Evolutionary conservation across 2,329 filamentous ascomycete genomes (phyloP).

Genomic region (Fusarium sp.): DNA sequence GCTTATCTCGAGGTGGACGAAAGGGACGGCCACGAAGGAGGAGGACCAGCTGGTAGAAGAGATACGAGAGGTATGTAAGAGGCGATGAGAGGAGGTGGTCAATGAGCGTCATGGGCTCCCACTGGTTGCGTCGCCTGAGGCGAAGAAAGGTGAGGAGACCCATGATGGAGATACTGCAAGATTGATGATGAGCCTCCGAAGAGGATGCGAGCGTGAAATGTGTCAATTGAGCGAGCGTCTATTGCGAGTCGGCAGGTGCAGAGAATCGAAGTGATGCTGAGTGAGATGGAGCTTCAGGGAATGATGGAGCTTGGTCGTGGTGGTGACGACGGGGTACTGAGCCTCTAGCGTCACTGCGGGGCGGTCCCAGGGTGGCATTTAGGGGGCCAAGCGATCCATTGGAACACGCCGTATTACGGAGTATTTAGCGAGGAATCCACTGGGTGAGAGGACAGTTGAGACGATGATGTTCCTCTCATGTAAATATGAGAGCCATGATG

Average conservation of each 20-base stretch:
- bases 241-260: neutral
- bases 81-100: conserved; percentile 77
- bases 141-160: conserved; percentile 58
- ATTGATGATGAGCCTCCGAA: neutral
- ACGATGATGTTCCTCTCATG: neutral
- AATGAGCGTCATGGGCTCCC: conserved; percentile 65
- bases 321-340: conserved; percentile 13
- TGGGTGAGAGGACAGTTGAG: neutral
- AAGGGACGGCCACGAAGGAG: conserved; percentile 76
- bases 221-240: neutral
- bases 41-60: conserved; percentile 73
- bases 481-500: neutral
- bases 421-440: conserved; percentile 17
- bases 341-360: conserved; percentile 12
- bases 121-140: conserved; percentile 60
- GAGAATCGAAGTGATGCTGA: neutral
- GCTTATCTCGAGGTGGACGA: conserved; percentile 64
- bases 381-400: conserved; percentile 22
- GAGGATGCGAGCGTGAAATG: neutral
- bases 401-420: conserved; percentile 7
- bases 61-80: conserved; percentile 70
- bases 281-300: neutral
- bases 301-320: neutral
- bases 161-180: conserved; percentile 49
- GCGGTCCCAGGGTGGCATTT: neutral